phyloP scores from a whole-genome alignment of 345 rosid species.

The Pistacia atlantica region DNA sequence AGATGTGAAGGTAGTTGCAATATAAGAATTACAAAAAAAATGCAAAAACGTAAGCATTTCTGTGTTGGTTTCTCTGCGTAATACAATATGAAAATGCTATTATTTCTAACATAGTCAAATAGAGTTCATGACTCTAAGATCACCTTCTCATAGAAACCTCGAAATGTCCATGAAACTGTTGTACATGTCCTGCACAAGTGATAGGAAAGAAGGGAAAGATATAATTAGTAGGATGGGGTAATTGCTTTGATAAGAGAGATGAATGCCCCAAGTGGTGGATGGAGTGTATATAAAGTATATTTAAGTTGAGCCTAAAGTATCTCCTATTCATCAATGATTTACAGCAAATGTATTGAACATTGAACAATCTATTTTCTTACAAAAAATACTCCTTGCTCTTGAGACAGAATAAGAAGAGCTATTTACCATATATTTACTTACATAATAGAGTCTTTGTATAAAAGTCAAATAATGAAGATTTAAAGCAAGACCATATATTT shows the following conservation, averaged over 20 bases:
- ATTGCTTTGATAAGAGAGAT: neutral
- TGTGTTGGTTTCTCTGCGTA: neutral
- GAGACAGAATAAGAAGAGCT: neutral
- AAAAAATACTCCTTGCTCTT: neutral
- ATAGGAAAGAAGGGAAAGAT: conserved; percentile 9
- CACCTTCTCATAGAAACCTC: conserved; percentile 81
- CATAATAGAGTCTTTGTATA: no score
- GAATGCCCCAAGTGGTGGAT: neutral
- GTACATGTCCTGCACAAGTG: conserved; percentile 65
- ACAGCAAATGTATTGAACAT: neutral
- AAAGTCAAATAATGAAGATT: no score
- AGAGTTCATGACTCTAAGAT: conserved; percentile 12
- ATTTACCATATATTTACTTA: no score
- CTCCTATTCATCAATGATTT: neutral
- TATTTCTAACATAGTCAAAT: neutral
- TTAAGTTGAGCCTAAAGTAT: neutral
- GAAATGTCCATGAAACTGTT: conserved; percentile 79
- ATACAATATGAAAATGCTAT: neutral
- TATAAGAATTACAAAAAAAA: neutral
- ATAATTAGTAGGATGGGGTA: neutral
- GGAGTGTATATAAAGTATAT: neutral
- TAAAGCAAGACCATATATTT: no score
- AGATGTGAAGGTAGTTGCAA: neutral
- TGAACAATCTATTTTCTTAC: neutral
- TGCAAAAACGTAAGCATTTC: no score